These are phyloP conservation scores for Phytopythium litorale DNA, from an alignment of 352 stramenopile species.

Conservation along the genomic window DNA sequence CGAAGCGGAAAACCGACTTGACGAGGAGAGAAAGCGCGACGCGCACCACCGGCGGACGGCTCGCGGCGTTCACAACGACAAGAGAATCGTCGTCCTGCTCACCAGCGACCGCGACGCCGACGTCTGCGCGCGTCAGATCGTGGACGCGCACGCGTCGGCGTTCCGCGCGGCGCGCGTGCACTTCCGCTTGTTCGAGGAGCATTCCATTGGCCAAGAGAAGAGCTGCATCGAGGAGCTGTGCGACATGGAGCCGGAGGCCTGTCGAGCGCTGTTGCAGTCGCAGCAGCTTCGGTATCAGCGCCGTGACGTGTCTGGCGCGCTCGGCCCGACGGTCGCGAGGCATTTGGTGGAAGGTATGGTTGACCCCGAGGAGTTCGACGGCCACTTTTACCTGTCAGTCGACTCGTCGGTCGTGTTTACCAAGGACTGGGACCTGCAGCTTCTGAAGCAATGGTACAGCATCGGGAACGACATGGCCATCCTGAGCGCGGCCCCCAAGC, in stretches of 20 bases:
- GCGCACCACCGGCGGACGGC: conserved; percentile 5
- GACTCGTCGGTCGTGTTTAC: conserved; percentile 66
- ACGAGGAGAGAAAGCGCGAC: conserved; percentile 11
- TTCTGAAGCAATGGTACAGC: conserved; percentile 80
- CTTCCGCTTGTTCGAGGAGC: conserved; percentile 75
- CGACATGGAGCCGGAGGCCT: conserved; percentile 38
- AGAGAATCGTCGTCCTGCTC: conserved; percentile 72
- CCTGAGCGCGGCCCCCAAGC: conserved; percentile 63
- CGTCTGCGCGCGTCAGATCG: conserved; percentile 49
- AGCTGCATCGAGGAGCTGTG: conserved; percentile 66
- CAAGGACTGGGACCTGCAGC: conserved; percentile 61
- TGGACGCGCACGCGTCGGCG: conserved; percentile 34
- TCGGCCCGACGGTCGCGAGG: conserved; percentile 48
- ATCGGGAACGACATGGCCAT: conserved; percentile 80
- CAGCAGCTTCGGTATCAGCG: conserved; percentile 46
- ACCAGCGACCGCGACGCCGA: conserved; percentile 59
- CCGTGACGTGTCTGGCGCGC: conserved; percentile 54
- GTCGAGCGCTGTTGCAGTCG: conserved; percentile 38
- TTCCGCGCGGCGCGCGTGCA: conserved; percentile 42
- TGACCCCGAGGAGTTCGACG: conserved; percentile 16
- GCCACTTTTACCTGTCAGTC: conserved; percentile 76
- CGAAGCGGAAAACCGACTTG: conserved; percentile 13
- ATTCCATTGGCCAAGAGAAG: conserved; percentile 47
- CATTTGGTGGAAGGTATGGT: conserved; percentile 69
- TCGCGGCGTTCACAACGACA: conserved; percentile 60